Conservation (phyloP, 2,329 filamentous ascomycete genomes). For the Teratosphaeria nubilosa region DNA sequence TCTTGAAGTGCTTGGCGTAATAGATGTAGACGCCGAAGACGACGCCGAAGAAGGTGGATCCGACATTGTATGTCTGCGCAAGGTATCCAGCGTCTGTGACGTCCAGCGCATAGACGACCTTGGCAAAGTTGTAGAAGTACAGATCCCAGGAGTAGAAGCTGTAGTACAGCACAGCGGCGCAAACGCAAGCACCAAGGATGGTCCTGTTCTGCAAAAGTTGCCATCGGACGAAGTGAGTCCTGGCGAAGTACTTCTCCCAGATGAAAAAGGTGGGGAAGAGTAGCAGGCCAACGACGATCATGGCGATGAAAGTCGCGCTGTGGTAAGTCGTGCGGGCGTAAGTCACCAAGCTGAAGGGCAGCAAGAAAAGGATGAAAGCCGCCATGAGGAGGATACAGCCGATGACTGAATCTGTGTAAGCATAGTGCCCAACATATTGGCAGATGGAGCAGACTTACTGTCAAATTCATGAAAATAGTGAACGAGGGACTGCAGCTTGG, state of each 20-base stretch:
- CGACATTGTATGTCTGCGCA: conserved; percentile 26
- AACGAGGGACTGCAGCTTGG: conserved; percentile 12
- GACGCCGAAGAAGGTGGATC: conserved; percentile 34
- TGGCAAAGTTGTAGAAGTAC: conserved; percentile 36
- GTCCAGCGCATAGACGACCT: conserved; percentile 37
- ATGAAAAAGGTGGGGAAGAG: conserved; percentile 37
- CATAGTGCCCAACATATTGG: background rate
- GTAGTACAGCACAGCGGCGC: conserved; percentile 34
- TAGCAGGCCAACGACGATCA: conserved; percentile 24
- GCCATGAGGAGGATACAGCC: conserved; percentile 21
- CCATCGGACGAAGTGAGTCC: conserved; percentile 48
- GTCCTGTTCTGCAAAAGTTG: conserved; percentile 42
- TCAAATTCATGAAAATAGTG: conserved; percentile 25
- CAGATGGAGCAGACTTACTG: conserved; percentile 7
- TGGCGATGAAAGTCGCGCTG: conserved; percentile 30
- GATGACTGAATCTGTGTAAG: conserved; percentile 10
- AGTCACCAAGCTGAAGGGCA: conserved; percentile 52
- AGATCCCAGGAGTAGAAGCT: conserved; percentile 34
- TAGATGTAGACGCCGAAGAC: conserved; percentile 40
- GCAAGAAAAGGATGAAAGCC: conserved; percentile 53
- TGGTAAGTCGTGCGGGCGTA: conserved; percentile 26
- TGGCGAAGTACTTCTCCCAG: conserved; percentile 50
- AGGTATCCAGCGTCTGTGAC: conserved; percentile 25
- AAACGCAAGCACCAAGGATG: conserved; percentile 37
- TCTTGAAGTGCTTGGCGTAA: conserved; percentile 41